A percentile compares a stretch with the other conserved stretches of the same genome.
Evolutionary conservation across 75 land plant genomes (phyloP).

Genomic region (Selaginella moellendorffii): DNA sequence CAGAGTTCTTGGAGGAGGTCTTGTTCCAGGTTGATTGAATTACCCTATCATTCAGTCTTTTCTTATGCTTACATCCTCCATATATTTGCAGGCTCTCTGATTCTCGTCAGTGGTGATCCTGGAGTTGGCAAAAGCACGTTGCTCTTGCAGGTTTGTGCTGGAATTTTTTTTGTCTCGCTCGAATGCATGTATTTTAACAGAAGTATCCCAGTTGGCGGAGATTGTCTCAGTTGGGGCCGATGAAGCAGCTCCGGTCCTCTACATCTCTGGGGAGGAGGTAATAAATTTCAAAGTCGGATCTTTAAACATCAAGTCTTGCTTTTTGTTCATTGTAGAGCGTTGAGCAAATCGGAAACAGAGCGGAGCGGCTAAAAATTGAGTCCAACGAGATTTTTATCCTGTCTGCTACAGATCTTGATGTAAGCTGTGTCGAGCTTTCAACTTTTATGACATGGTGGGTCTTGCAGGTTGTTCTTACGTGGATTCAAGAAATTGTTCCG

Average conservation of each 20-base stretch:
- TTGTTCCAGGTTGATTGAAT: background rate
- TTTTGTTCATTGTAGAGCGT: too few relatives aligned
- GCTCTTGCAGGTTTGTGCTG: constrained; percentile 52
- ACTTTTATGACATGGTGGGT: too few relatives aligned
- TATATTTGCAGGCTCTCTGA: constrained; percentile 49
- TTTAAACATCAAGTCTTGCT: too few relatives aligned
- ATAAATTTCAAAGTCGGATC: constrained; percentile 9
- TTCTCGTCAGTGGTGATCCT: constrained; percentile 92
- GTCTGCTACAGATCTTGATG: constrained; percentile 87
- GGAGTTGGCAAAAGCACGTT: constrained; percentile 96
- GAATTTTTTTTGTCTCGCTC: background rate
- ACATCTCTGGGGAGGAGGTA: constrained; percentile 95
- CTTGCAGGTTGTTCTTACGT: constrained; percentile 52
- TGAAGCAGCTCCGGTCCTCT: constrained; percentile 47
- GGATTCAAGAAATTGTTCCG: constrained; percentile 36
- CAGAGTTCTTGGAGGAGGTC: background rate
- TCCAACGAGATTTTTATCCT: constrained; percentile 48
- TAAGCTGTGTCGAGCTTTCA: too few relatives aligned
- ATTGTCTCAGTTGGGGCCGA: too few relatives aligned
- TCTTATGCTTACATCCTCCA: background rate
- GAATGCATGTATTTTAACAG: too few relatives aligned
- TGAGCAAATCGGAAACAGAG: constrained; percentile 77
- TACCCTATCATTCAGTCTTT: background rate
- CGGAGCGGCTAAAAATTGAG: constrained; percentile 55
- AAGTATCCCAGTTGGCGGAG: too few relatives aligned